Conservation (phyloP, 345 rosid genomes). For the Diplotaxis tenuifolia region DNA sequence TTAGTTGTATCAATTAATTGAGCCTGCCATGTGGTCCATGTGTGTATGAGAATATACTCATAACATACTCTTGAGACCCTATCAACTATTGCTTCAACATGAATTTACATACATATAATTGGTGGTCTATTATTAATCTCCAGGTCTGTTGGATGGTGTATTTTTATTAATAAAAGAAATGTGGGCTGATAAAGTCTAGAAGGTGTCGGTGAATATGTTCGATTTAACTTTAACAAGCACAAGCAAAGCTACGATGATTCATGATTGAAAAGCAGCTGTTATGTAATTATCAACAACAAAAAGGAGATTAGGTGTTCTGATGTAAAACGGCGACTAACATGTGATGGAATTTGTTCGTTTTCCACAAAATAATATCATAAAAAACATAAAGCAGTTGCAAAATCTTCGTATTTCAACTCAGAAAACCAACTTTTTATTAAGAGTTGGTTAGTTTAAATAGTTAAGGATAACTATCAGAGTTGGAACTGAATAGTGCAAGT, state of each 20-base stretch:
- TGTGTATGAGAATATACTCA: slow-evolving; percentile 17
- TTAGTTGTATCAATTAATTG: slow-evolving; percentile 1
- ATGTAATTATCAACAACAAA: slow-evolving; percentile 19
- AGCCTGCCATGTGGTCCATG: slow-evolving; percentile 31
- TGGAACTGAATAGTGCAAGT: not conserved
- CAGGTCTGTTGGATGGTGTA: slow-evolving; percentile 1
- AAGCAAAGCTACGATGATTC: slow-evolving; percentile 16
- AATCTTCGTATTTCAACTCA: not conserved
- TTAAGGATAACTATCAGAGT: not conserved
- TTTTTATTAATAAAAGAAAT: not conserved
- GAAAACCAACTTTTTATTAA: not conserved
- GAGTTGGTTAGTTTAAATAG: slow-evolving; percentile 3
- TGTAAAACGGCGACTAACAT: slow-evolving; percentile 26
- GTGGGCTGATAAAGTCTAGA: not conserved
- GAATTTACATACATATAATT: not conserved
- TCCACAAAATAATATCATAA: not conserved
- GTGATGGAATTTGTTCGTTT: slow-evolving; percentile 24
- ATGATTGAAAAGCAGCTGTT: slow-evolving; percentile 13
- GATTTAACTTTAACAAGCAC: slow-evolving; percentile 11
- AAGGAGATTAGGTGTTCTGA: slow-evolving; percentile 10
- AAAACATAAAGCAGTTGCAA: not conserved
- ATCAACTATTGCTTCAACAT: not conserved
- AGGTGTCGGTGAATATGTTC: slow-evolving; percentile 20
- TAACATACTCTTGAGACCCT: not conserved
- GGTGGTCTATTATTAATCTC: slow-evolving; percentile 12